Base-by-base conservation (phyloP, 2,329 filamentous ascomycete genomes). In the Pyricularia sp. region DNA sequence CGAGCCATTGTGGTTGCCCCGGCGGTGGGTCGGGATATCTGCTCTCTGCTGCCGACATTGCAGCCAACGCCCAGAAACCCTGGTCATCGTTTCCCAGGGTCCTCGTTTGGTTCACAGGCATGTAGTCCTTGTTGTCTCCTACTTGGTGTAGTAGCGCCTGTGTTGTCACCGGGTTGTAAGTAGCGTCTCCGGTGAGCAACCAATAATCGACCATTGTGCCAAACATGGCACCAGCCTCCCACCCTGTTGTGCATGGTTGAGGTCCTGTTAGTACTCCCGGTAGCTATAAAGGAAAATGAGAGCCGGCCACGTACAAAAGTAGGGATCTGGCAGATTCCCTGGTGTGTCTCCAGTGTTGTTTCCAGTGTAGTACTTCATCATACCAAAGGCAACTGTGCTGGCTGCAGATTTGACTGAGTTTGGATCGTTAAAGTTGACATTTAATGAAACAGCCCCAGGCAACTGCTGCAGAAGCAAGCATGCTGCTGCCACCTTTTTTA, bases 51-150 rank as follows among this genome's bases (percentile, higher is more conserved):
- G 92, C 92, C 11, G 86, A 85, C 83, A 96, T 91, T 70, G 90
- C 91, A 0, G 92, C 87, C 82, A 95, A 85, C n/a, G 86, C 91
- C 92, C 92, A 96, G 79, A 95, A 94, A 6, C 91, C 89, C 77
- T 92, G 90, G 73, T 92, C 90, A 72, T 93, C 90, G 78, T 92
- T 92, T 72, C 90, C 90, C 71, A 85, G 78, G 1, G 83, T 84
- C 65, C 81, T 78, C 7, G 86, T 88, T 77, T 89, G 87, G 77
- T 90, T 90, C n/a, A 77, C 75, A 3, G 90, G 90, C 88, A 90
- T 89, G 75, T 84, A 91, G 75, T 91, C 86, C 14, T 77, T 74
- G 71, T 86, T 82, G n/a, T 83, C 78, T 58, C 87, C 86, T 42
- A 81, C 83, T 75, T 91, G 89, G 73, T 88, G 86, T 9, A 86